These are phyloP conservation scores for Eucalyptus marginata DNA, from an alignment of 345 rosid genomes.

Conservation along the genomic window DNA sequence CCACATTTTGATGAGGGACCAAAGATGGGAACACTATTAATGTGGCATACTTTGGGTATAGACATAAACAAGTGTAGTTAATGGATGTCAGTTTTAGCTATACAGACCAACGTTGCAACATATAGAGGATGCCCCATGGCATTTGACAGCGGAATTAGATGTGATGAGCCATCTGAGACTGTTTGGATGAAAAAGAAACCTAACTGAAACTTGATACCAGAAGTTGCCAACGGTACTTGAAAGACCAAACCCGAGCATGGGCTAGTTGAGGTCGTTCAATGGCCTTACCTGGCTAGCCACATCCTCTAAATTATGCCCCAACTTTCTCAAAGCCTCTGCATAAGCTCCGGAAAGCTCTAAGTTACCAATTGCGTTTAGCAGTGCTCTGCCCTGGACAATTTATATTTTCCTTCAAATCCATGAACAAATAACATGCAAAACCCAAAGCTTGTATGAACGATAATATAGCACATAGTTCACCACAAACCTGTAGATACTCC, in stretches of 20 bases:
- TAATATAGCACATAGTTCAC: not conserved
- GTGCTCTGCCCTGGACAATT: slow-evolving; percentile 41
- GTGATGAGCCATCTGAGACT: not conserved
- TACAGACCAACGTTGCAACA: not conserved
- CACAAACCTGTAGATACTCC: slow-evolving; percentile 43
- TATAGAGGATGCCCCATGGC: not conserved
- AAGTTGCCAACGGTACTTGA: not conserved
- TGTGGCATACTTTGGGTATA: not conserved
- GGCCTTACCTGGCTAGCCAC: slow-evolving; percentile 25
- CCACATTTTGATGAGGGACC: not conserved
- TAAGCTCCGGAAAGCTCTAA: slow-evolving; percentile 43
- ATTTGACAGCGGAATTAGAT: not conserved
- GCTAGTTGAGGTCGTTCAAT: not conserved
- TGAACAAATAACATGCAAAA: not conserved
- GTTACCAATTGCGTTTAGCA: slow-evolving; percentile 50
- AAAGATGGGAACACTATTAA: not conserved
- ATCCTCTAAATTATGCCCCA: slow-evolving; percentile 34
- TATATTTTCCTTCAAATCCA: not conserved
- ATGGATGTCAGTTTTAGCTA: not conserved
- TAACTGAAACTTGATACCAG: not conserved
- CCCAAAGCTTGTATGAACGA: not conserved
- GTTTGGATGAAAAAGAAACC: not conserved
- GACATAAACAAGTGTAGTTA: not conserved
- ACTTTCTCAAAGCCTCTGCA: slow-evolving; percentile 38
- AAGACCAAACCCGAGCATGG: not conserved